phyloP scores from a whole-genome alignment of 1,284 basidiomycete species.

The Lignosus rhinocerotis region DNA sequence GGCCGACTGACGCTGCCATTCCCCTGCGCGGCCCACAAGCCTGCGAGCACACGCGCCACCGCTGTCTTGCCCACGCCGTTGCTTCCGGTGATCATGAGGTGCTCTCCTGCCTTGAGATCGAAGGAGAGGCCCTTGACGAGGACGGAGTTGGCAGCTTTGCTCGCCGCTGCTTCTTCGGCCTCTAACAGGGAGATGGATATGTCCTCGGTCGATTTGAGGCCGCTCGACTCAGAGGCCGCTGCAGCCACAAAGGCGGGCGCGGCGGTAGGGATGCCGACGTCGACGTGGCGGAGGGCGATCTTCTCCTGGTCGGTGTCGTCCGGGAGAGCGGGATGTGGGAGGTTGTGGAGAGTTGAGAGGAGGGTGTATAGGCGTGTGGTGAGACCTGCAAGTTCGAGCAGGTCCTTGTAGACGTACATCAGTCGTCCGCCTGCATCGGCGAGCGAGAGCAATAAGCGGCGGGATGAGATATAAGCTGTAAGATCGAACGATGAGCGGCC shows the following conservation, averaged over 20 bases:
- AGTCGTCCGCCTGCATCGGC: conserved; percentile 94
- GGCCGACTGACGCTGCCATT: conserved; percentile 44
- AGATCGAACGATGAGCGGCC: not conserved
- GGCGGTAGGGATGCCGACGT: conserved; percentile 79
- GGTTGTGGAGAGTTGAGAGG: conserved; percentile 81
- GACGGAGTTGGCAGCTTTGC: conserved; percentile 32
- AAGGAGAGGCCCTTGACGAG: conserved; percentile 79
- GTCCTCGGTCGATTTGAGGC: not conserved
- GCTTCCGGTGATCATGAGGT: conserved; percentile 92
- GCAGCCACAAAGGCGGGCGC: conserved; percentile 17
- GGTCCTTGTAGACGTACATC: conserved; percentile 91
- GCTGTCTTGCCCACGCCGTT: conserved; percentile 95
- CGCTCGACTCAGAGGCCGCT: conserved; percentile 6
- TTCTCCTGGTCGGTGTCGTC: conserved; percentile 31
- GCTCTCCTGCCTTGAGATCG: conserved; percentile 76
- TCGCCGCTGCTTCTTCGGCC: conserved; percentile 38
- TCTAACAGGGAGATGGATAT: conserved; percentile 16
- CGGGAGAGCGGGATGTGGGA: conserved; percentile 49
- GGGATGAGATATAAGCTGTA: conserved; percentile 92
- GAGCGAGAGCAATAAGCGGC: conserved; percentile 88
- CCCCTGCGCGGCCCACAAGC: conserved; percentile 77
- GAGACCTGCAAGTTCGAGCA: conserved; percentile 91
- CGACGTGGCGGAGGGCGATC: conserved; percentile 55
- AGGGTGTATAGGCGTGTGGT: conserved; percentile 90
- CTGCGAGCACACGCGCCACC: conserved; percentile 87